A percentile compares a stretch with the other conserved stretches of the same genome.
Conservation (phyloP, 768 basidiomycete species). For the Boletus reticulatus region DNA sequence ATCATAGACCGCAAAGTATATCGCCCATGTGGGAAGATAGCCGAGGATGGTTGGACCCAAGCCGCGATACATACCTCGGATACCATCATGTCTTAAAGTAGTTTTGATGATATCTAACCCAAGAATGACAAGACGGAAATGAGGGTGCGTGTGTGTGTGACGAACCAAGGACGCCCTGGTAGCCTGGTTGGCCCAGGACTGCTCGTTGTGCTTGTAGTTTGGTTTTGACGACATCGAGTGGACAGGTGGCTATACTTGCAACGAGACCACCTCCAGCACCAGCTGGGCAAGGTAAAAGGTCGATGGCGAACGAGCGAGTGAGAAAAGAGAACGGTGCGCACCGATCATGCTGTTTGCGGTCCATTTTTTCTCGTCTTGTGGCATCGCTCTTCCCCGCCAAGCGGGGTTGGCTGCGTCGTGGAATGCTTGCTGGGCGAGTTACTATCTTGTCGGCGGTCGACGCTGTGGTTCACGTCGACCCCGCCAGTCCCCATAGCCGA, state of each 20-base stretch:
- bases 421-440: background rate
- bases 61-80: slow-evolving; percentile 94
- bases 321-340: slow-evolving; percentile 31
- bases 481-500: background rate
- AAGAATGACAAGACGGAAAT: slow-evolving; percentile 2
- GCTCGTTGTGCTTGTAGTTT: slow-evolving; percentile 92
- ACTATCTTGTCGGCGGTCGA: background rate
- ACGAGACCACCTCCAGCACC: slow-evolving; percentile 95
- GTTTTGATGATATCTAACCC: slow-evolving; percentile 49
- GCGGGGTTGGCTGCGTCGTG: slow-evolving; percentile 37
- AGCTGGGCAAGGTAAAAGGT: slow-evolving; percentile 44
- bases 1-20: slow-evolving; percentile 98
- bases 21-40: slow-evolving; percentile 98
- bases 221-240: slow-evolving; percentile 97
- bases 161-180: slow-evolving; percentile 75
- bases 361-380: slow-evolving; percentile 57
- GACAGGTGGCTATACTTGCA: slow-evolving; percentile 92
- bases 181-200: slow-evolving; percentile 64
- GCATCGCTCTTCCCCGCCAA: slow-evolving; percentile 68
- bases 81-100: slow-evolving; percentile 64
- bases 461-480: background rate
- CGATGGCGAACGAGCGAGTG: background rate
- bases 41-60: slow-evolving; percentile 95
- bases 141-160: slow-evolving; percentile 7
- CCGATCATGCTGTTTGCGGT: slow-evolving; percentile 82